Conservation (phyloP, 1,139 yeast genomes). For the Candida mesenterica region DNA sequence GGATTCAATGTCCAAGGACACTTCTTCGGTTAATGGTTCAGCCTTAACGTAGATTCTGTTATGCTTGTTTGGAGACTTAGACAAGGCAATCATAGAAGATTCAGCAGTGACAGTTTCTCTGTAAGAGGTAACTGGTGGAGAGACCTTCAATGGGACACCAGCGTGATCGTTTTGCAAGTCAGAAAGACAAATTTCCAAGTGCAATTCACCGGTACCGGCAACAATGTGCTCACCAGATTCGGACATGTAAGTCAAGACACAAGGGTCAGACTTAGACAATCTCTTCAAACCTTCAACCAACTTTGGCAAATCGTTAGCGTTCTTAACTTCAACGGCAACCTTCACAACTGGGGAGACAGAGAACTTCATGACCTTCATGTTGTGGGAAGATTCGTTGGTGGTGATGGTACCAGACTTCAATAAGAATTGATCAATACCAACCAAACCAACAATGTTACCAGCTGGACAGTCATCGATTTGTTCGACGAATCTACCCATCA, state of each 20-base stretch:
- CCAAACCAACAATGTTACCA: slow-evolving; percentile 99
- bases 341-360: slow-evolving; percentile 99
- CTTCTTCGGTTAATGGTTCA: slow-evolving; percentile 93
- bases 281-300: slow-evolving; percentile 99
- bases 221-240: slow-evolving; percentile 99
- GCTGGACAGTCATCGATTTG: slow-evolving; percentile 99
- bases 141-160: slow-evolving; percentile 96
- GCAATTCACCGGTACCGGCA: slow-evolving; percentile 99
- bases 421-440: slow-evolving; percentile 99
- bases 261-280: slow-evolving; percentile 99
- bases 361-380: slow-evolving; percentile 99
- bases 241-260: slow-evolving; percentile 84
- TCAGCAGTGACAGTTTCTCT: slow-evolving; percentile 96
- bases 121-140: slow-evolving; percentile 98
- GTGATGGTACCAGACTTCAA: slow-evolving; percentile 99
- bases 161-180: slow-evolving; percentile 99
- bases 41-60: slow-evolving; percentile 99
- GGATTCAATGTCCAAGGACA: slow-evolving; percentile 83
- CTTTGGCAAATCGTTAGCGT: slow-evolving; percentile 99
- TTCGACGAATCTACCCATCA: slow-evolving; percentile 99
- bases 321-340: slow-evolving; percentile 99
- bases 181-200: slow-evolving; percentile 94
- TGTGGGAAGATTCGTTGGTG: slow-evolving; percentile 95
- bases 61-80: slow-evolving; percentile 99
- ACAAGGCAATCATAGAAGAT: slow-evolving; percentile 93